These are phyloP conservation scores for Penicillium sp. DNA, from an alignment of 2,329 filamentous ascomycete genomes.

Conservation along the genomic window DNA sequence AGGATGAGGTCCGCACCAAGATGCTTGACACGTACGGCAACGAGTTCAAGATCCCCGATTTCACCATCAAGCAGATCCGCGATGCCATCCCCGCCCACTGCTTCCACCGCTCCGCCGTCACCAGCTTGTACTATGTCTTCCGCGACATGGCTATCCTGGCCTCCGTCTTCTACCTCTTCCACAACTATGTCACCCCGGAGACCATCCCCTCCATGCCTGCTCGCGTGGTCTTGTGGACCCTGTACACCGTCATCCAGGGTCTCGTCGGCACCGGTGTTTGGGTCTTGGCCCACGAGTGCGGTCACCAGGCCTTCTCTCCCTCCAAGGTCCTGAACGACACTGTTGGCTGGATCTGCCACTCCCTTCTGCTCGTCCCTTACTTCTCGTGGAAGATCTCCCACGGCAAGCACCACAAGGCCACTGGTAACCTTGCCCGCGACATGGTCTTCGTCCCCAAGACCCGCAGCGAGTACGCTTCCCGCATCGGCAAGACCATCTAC, in stretches of 20 bases:
- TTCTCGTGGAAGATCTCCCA: constrained; percentile 99
- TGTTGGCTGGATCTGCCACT: constrained; percentile 90
- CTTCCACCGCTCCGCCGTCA: constrained; percentile 80
- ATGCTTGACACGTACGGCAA: constrained; percentile 94
- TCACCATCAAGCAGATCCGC: constrained; percentile 95
- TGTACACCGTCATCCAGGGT: constrained; percentile 81
- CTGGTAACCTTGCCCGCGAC: constrained; percentile 93
- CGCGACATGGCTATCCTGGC: constrained; percentile 75
- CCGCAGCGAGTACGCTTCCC: constrained; percentile 74
- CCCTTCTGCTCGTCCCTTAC: constrained; percentile 86
- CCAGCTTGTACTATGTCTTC: constrained; percentile 78
- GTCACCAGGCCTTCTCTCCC: constrained; percentile 94
- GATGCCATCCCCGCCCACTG: constrained; percentile 98
- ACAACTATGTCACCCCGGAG: constrained; percentile 88
- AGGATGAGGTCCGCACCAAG: constrained; percentile 51
- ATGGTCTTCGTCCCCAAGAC: constrained; percentile 99
- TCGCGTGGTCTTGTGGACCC: constrained; percentile 66
- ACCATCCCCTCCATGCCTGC: constrained; percentile 69
- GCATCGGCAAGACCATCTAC: constrained; percentile 72
- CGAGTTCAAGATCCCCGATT: constrained; percentile 89
- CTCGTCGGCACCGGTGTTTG: constrained; percentile 92
- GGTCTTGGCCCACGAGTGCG: constrained; percentile 97
- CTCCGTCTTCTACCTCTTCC: constrained; percentile 80
- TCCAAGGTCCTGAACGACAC: constrained; percentile 88
- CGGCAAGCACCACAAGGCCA: constrained; percentile 99